Conservation (phyloP, 805 yeast genomes). For the Barnettozyma siamensis region DNA sequence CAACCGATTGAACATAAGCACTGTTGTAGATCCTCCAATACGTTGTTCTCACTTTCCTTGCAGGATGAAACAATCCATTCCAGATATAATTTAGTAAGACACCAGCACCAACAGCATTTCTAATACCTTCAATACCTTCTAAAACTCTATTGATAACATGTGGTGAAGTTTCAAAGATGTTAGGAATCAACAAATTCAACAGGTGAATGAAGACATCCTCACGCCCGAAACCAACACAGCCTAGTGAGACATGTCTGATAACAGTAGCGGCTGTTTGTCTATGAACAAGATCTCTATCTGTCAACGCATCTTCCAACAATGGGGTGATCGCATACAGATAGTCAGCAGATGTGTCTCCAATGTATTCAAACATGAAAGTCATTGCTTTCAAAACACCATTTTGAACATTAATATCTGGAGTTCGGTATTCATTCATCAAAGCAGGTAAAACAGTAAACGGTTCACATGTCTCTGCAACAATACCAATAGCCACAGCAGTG, state of each 20-base stretch:
- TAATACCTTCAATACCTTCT: slow-evolving; percentile 71
- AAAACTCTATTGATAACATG: slow-evolving; percentile 82
- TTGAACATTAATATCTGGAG: slow-evolving; percentile 89
- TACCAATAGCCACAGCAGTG: slow-evolving; percentile 96
- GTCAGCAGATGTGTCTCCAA: slow-evolving; percentile 73
- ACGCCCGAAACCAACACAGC: slow-evolving; percentile 66
- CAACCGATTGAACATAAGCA: slow-evolving; percentile 68
- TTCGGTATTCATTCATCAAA: slow-evolving; percentile 88
- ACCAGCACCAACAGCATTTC: slow-evolving; percentile 74
- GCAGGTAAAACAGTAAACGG: slow-evolving; percentile 95
- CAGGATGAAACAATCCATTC: slow-evolving; percentile 92
- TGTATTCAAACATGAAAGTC: slow-evolving; percentile 88
- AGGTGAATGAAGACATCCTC: slow-evolving; percentile 83
- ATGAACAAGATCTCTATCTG: slow-evolving; percentile 86
- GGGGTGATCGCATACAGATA: slow-evolving; percentile 79
- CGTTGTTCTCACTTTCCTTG: slow-evolving; percentile 73
- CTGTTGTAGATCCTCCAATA: slow-evolving; percentile 82
- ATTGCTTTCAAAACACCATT: slow-evolving; percentile 91
- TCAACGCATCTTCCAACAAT: slow-evolving; percentile 79
- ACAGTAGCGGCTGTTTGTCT: slow-evolving; percentile 94
- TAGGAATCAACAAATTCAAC: slow-evolving; percentile 79
- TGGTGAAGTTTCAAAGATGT: slow-evolving; percentile 89
- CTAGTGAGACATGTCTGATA: slow-evolving; percentile 72
- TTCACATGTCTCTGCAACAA: slow-evolving; percentile 88
- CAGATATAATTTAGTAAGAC: slow-evolving; percentile 67